Evolutionary conservation across 176 grass and related monocot species (phyloP), one percentile per base, ranked within the genome.

Genomic region (Oryza longistaminata): DNA sequence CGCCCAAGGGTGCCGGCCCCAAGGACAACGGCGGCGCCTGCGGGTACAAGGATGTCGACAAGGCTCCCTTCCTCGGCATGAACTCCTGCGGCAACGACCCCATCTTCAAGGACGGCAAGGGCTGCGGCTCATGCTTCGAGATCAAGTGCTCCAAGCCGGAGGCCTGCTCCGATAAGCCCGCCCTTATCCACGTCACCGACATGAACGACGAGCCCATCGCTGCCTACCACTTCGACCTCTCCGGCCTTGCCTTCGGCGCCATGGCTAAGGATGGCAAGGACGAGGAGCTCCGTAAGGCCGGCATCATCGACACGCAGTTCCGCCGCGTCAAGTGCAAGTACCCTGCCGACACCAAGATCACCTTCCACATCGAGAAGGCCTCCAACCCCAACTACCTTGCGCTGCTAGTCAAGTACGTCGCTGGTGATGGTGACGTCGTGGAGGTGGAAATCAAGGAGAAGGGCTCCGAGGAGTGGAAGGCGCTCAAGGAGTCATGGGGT

Each of bases 281-380:
- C 24, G 64, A 90, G 15, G 44, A 93, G 25, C 91, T 93, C 19
- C 84, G 91, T 12, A 50, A 85, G 26, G 85, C 88, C 8, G 88
- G 88, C 77, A 85, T 76, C 50, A 17, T 93, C 9, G 80, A 80
- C 21, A 49, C 83, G 31, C 25, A 90, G 42, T 93, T 87, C 68
- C 9, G 88, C 2, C 75, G 91, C 39, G 85, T 90, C 6, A 78
- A 73, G 21, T 90, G 91, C 78, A 52, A 88, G 70, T 90, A 93
- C 73, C 81, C 83, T 0, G 5, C 77, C 6, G 93, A 73, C 34
- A 87, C 81, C 37, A 92, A 89, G 74, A 76, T 92, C 16, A 65
- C 86, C 25, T 95, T 95, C 86, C 93, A 87, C 25, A 80, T 95
- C 0, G 90, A 95, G 75, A 84, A 92, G 37, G 88, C 85, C 0